Conservation (phyloP, 345 rosid genomes). For the Salix dunnii region DNA sequence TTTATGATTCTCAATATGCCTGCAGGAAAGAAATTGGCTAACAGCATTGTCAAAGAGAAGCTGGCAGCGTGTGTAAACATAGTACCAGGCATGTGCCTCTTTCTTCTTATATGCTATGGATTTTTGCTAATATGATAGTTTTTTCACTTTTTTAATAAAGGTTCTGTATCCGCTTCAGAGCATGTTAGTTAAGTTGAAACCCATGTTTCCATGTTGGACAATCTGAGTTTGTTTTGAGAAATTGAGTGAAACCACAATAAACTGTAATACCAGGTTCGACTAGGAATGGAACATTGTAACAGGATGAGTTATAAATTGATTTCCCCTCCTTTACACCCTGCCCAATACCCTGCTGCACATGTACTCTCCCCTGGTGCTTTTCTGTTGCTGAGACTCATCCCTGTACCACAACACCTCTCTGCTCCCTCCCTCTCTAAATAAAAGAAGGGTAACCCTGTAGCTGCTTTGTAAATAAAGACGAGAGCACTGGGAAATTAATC, state of each 20-base stretch:
- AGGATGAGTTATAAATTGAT: background rate
- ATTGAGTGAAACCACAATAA: background rate
- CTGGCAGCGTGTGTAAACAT: slow-evolving; percentile 93
- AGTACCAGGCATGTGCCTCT: slow-evolving; percentile 56
- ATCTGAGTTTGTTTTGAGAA: background rate
- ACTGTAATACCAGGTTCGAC: too few relatives aligned
- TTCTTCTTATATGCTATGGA: background rate
- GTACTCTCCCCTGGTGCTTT: too few relatives aligned
- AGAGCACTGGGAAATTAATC: too few relatives aligned
- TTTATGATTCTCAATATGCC: background rate
- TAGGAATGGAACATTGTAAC: background rate
- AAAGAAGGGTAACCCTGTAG: too few relatives aligned
- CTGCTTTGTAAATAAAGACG: too few relatives aligned
- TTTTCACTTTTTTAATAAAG: background rate
- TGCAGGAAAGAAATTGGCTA: slow-evolving; percentile 87
- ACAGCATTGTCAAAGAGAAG: slow-evolving; percentile 70
- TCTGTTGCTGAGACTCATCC: too few relatives aligned
- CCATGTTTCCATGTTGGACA: background rate
- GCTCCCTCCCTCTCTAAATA: too few relatives aligned
- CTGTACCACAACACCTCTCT: too few relatives aligned
- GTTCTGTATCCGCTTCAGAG: background rate
- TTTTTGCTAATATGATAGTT: too few relatives aligned
- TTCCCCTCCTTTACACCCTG: too few relatives aligned
- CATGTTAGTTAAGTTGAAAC: background rate
- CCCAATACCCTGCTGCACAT: too few relatives aligned